Percentiles rank a stretch among this genome's conserved stretches.
Evolutionary conservation across 73 alveolate genomes (phyloP).

Genomic region (Blepharisma stoltei): DNA sequence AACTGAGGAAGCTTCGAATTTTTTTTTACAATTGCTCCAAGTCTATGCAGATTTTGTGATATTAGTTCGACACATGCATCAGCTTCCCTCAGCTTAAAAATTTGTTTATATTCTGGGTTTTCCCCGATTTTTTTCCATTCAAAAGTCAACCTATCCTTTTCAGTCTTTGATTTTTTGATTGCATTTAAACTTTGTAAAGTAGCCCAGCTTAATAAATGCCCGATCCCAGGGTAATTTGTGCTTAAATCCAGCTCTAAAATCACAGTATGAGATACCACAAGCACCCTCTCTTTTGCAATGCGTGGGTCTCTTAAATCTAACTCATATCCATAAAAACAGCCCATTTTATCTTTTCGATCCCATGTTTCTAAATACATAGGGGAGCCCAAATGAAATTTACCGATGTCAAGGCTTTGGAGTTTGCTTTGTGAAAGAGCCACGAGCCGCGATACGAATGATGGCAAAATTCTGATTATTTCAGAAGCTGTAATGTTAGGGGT

Average conservation of each 20-base stretch:
- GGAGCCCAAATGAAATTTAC: conserved; percentile 45
- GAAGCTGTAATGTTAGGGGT: conserved; percentile 44
- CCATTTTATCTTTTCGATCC: conserved; percentile 36
- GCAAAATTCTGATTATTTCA: conserved; percentile 43
- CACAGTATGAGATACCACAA: conserved; percentile 45
- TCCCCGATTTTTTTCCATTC: conserved; percentile 50
- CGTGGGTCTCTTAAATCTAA: conserved; percentile 33
- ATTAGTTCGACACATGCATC: conserved; percentile 31
- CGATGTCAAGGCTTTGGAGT: conserved; percentile 32
- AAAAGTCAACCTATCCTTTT: conserved; percentile 39
- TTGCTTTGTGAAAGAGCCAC: conserved; percentile 27
- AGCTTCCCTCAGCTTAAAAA: conserved; percentile 20
- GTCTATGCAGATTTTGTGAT: conserved; percentile 34
- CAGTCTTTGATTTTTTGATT: conserved; percentile 36
- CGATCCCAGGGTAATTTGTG: conserved; percentile 29
- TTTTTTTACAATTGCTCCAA: conserved; percentile 50
- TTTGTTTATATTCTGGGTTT: conserved; percentile 29
- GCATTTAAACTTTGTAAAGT: conserved; percentile 44
- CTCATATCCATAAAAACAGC: conserved; percentile 35
- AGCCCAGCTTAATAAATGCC: conserved; percentile 45
- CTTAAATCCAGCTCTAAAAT: conserved; percentile 36
- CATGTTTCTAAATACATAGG: conserved; percentile 37
- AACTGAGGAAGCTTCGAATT: conserved; percentile 25
- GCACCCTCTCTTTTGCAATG: conserved; percentile 27
- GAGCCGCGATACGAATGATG: conserved; percentile 35